Percentiles rank a stretch among this genome's conserved stretches.
phyloP scores from a whole-genome alignment of 2,329 filamentous ascomycete genomes.

The Penicillium sp. region DNA sequence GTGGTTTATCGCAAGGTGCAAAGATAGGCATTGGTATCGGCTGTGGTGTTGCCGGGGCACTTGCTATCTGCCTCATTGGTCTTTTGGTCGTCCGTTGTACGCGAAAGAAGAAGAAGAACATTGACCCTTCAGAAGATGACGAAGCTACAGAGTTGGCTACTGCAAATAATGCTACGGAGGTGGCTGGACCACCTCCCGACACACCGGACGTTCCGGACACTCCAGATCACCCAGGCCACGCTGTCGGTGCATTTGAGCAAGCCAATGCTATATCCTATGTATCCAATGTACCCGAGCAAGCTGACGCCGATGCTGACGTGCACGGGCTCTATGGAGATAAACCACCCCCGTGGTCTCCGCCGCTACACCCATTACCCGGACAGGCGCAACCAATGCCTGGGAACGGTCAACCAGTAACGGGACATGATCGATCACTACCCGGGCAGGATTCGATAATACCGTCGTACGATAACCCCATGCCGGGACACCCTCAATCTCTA shows the following conservation, averaged over 20 bases:
- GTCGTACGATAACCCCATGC: neutral
- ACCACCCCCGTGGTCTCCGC: neutral
- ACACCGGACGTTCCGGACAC: neutral
- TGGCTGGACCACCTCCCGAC: neutral
- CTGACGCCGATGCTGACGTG: neutral
- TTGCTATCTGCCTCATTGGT: neutral
- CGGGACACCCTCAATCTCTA: neutral
- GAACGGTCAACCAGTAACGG: neutral
- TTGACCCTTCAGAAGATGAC: neutral
- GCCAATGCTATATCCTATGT: neutral
- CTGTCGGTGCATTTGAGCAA: neutral
- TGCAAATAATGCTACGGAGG: neutral
- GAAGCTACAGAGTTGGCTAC: neutral
- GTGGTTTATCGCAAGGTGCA: neutral
- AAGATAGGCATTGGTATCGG: constrained; percentile 2
- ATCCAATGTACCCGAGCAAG: neutral
- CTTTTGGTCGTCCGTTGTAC: neutral
- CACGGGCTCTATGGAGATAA: neutral
- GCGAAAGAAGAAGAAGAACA: neutral
- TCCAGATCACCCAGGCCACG: neutral
- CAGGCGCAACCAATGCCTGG: neutral
- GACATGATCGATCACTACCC: neutral
- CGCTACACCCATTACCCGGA: neutral
- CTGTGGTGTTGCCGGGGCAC: neutral
- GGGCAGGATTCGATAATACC: neutral